Conservation (phyloP, 805 yeast species). For the Nakazawaea anatomiae region DNA sequence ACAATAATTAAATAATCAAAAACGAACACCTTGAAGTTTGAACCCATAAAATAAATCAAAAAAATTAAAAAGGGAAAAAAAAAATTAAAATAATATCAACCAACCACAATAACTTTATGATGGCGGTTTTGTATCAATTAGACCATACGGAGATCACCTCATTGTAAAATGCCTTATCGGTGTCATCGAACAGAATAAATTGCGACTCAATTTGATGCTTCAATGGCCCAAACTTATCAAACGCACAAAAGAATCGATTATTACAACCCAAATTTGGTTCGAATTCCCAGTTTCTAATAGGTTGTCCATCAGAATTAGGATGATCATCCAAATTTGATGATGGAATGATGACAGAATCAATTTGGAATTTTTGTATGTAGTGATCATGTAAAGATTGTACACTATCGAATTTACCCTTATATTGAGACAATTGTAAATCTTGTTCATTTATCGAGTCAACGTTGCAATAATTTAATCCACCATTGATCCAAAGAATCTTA, state of each 20-base stretch:
- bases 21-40: too few relatives aligned
- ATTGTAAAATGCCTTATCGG: not conserved
- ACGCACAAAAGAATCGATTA: conserved; percentile 5
- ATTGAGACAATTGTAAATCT: not conserved
- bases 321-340: conserved; percentile 13
- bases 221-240: conserved; percentile 8
- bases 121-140: not conserved
- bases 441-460: conserved; percentile 22
- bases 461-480: conserved; percentile 30
- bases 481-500: conserved; percentile 32
- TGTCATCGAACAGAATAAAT: not conserved
- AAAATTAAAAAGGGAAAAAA: not conserved
- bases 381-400: conserved; percentile 19
- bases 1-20: too few relatives aligned
- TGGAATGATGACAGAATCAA: conserved; percentile 24
- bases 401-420: conserved; percentile 18
- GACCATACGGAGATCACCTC: not conserved
- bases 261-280: conserved; percentile 3
- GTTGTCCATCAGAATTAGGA: conserved; percentile 2
- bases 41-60: too few relatives aligned
- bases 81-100: too few relatives aligned
- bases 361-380: conserved; percentile 17
- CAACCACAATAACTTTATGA: too few relatives aligned
- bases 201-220: not conserved
- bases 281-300: conserved; percentile 6